phyloP scores from a whole-genome alignment of 2,329 filamentous ascomycete genomes.

The Bipolaris oryzae region DNA sequence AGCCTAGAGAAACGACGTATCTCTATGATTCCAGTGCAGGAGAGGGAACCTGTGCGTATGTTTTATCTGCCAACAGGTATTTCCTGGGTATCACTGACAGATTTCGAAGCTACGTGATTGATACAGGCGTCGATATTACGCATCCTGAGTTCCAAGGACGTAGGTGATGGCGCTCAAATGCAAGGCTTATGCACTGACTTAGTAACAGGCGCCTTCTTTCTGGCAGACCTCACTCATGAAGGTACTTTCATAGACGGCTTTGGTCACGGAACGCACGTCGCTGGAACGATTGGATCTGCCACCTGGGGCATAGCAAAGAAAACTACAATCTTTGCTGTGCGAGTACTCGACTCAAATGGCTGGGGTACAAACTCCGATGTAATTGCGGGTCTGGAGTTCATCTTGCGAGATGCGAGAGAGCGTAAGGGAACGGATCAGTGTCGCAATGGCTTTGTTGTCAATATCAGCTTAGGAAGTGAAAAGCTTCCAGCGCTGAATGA shows the following conservation, averaged over 20 bases:
- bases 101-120: constrained; percentile 60
- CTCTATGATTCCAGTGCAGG: constrained; percentile 48
- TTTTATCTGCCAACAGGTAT: not conserved
- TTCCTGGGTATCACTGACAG: not conserved
- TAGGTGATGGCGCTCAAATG: constrained; percentile 18
- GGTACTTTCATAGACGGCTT: constrained; percentile 29
- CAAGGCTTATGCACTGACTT: not conserved
- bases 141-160: constrained; percentile 54
- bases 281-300: constrained; percentile 40
- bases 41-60: constrained; percentile 51
- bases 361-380: constrained; percentile 31
- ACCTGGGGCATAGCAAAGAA: constrained; percentile 46
- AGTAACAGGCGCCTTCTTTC: constrained; percentile 30
- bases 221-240: constrained; percentile 36
- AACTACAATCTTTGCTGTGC: constrained; percentile 44
- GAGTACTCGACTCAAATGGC: constrained; percentile 43
- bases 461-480: constrained; percentile 44
- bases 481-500: constrained; percentile 33
- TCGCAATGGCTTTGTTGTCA: constrained; percentile 41
- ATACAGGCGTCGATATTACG: constrained; percentile 64
- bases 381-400: constrained; percentile 36
- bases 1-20: constrained; percentile 41
- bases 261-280: constrained; percentile 48
- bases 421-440: constrained; percentile 17
- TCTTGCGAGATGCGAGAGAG: constrained; percentile 19